Conservation (phyloP, 495 filamentous ascomycete genomes). For the Talaromyces stipitatus region DNA sequence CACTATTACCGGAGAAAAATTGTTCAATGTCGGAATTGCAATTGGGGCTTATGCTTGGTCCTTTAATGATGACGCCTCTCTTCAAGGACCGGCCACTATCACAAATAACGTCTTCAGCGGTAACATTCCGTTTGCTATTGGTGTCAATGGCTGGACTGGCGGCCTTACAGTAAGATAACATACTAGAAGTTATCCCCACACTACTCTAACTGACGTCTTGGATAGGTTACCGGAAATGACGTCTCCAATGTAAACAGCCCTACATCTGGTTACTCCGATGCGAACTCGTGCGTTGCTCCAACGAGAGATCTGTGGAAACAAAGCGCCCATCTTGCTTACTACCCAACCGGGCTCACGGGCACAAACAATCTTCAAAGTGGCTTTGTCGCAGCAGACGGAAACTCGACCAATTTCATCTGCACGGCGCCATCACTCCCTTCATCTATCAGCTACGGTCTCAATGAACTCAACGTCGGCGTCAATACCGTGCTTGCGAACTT, state of each 20-base stretch:
- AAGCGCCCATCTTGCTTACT: constrained; percentile 2
- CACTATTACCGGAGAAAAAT: constrained; percentile 8
- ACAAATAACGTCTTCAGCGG: constrained; percentile 11
- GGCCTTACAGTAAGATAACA: constrained; percentile 9
- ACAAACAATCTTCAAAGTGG: constrained; percentile 1
- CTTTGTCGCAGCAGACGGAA: not conserved
- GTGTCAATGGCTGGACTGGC: constrained; percentile 11
- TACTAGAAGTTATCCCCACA: not conserved
- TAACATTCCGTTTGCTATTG: constrained; percentile 13
- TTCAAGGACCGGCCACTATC: constrained; percentile 8
- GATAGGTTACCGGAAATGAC: constrained; percentile 6
- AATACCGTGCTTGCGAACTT: constrained; percentile 1
- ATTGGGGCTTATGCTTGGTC: constrained; percentile 9
- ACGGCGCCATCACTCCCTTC: constrained; percentile 1
- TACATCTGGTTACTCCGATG: not conserved
- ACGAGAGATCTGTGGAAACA: not conserved
- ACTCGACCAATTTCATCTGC: constrained; percentile 7
- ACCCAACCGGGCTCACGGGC: constrained; percentile 3
- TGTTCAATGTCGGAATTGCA: constrained; percentile 8
- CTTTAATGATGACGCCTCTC: not conserved
- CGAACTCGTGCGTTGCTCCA: not conserved
- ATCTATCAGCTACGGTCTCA: constrained; percentile 3
- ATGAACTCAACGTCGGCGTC: not conserved
- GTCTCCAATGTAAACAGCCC: not conserved
- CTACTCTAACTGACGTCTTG: not conserved